phyloP scores from a whole-genome alignment of 106 monocot genomes.

The Acanthochlamys bracteata region DNA sequence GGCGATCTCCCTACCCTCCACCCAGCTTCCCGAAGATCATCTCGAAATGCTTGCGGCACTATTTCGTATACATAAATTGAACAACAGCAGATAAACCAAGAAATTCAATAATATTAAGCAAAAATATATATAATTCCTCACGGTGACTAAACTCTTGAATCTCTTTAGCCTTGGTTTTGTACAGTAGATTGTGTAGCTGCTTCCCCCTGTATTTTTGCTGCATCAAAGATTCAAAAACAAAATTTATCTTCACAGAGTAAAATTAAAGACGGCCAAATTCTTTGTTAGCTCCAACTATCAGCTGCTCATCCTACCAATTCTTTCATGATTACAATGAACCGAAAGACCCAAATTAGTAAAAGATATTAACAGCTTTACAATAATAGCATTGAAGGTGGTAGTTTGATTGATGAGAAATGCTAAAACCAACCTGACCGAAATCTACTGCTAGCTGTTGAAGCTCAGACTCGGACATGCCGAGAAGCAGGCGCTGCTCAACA shows the following conservation, averaged over 20 bases:
- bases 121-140: constrained; percentile 19
- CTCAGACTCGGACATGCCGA: constrained; percentile 80
- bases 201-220: constrained; percentile 94
- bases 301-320: no score
- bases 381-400: neutral
- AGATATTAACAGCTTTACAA: neutral
- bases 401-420: neutral
- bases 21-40: constrained; percentile 52
- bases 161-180: constrained; percentile 85
- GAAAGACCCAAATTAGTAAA: neutral
- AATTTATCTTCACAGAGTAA: neutral
- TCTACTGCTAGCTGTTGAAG: constrained; percentile 78
- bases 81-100: neutral
- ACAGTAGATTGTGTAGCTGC: constrained; percentile 83
- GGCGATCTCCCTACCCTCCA: constrained; percentile 87
- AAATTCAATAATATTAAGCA: neutral
- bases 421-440: constrained; percentile 44
- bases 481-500: constrained; percentile 46
- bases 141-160: constrained; percentile 67
- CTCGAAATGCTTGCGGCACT: constrained; percentile 88
- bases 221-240: constrained; percentile 7
- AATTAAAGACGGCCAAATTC: neutral
- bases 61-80: neutral
- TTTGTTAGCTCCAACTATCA: neutral
- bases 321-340: no score